Evolutionary conservation across 2,329 filamentous ascomycete genomes (phyloP), one percentile per base, ranked within the genome.

Genomic region (Apiospora kogelbergensis): DNA sequence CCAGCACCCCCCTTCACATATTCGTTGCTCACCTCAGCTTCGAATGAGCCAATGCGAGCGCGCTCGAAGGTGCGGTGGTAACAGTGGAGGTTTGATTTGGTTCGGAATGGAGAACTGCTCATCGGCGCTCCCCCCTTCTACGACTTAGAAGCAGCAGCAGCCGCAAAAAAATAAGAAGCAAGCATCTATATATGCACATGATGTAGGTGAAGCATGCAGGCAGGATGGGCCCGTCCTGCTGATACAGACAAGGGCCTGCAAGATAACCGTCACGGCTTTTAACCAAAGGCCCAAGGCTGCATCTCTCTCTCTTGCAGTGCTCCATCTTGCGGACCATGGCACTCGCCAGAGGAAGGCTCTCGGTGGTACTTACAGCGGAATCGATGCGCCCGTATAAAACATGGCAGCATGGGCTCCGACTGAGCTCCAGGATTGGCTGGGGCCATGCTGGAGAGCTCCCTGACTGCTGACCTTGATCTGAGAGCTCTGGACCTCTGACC

Each of bases 351-450:
- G 53, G 53, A 30, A 60, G 37, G 53, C 53, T 37, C 53, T 60
- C 53, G 53, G 53, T 33, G 30, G 53, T 60, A 60, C 53, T 60
- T 60, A 9, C 30, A 37, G 53, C 53, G 53, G 30, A 37, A 60
- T 60, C 53, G 53, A 60, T 33, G 53, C 53, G 53, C 53, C 53
- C 53, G 53, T 60, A 60, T 60, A 26, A 60, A 37, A 60, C 53
- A 60, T 60, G 53, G 53, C 37, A 37, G 37, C 53, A 60, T 60
- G 53, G 53, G 53, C 30, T 60, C 53, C 37, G 53, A 37, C 53
- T 37, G 53, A 60, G 53, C 53, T 60, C 20, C 53, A 33, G 53
- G 53, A 60, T 60, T 60, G 53, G 53, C 20, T 60, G 53, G 30
- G 37, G 53, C 30, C 26, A 37, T 60, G 30, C 10, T 37, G 20